Evolutionary conservation across 2,329 filamentous ascomycete species (phyloP).

Genomic region (Calonectria crousiana): DNA sequence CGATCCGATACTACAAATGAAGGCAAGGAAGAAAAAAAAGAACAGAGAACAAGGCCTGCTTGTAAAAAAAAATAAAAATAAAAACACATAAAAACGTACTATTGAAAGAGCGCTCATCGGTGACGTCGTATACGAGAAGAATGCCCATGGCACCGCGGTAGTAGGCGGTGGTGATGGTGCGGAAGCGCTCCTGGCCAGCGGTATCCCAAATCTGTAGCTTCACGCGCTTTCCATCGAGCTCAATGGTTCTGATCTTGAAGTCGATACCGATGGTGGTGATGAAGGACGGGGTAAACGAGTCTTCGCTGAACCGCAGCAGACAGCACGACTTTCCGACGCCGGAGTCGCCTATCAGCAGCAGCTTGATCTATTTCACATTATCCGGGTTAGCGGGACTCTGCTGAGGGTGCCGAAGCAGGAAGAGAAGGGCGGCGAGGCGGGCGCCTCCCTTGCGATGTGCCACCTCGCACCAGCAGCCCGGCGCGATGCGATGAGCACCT

Average conservation of each 20-base stretch:
- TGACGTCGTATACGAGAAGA: conserved; percentile 97
- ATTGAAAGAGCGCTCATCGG: conserved; percentile 94
- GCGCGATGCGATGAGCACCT: conserved; percentile 13
- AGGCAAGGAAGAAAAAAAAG: neutral
- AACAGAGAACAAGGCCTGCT: no score
- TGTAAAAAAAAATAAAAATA: no score
- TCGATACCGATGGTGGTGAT: conserved; percentile 99
- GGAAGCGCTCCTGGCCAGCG: conserved; percentile 96
- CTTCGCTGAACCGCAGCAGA: conserved; percentile 94
- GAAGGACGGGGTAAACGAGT: conserved; percentile 97
- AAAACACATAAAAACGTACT: conserved; percentile 69
- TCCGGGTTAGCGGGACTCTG: conserved; percentile 25
- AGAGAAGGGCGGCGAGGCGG: neutral
- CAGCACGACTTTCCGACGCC: conserved; percentile 98
- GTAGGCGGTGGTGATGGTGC: conserved; percentile 98
- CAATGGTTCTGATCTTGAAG: conserved; percentile 99
- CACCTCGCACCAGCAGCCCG: neutral
- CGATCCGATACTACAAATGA: neutral
- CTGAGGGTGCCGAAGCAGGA: neutral
- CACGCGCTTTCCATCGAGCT: conserved; percentile 97
- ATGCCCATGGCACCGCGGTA: conserved; percentile 99
- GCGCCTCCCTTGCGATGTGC: neutral
- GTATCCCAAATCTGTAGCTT: conserved; percentile 99
- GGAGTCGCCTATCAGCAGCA: conserved; percentile 95
- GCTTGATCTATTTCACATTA: conserved; percentile 79